Percentiles rank a stretch among this genome's conserved stretches.
These are phyloP conservation scores for Purshia tridentata DNA, from an alignment of 306 rosid genomes.

Conservation along the genomic window DNA sequence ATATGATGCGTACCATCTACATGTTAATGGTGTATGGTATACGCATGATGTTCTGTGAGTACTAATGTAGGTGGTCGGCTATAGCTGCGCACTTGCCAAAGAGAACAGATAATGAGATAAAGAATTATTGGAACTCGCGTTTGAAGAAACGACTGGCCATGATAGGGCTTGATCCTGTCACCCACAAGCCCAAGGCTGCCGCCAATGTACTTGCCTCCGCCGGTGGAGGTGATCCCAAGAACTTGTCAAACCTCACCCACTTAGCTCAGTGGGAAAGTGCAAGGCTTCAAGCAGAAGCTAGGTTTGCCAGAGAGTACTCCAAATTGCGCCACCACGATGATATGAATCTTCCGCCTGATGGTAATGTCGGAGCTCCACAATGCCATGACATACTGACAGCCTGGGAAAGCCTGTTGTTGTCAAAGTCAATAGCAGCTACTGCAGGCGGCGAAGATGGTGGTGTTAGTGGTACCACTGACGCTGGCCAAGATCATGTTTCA, in stretches of 20 bases:
- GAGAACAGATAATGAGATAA: constrained; percentile 28
- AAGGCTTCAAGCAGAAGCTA: constrained; percentile 30
- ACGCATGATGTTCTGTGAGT: no score
- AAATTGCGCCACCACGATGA: background rate
- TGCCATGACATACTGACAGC: constrained; percentile 12
- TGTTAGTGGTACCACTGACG: no score
- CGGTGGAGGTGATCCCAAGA: constrained; percentile 8
- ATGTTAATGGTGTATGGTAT: no score
- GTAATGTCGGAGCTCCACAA: background rate
- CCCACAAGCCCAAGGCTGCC: constrained; percentile 19
- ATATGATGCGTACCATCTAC: no score
- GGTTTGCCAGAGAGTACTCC: constrained; percentile 11
- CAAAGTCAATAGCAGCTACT: background rate
- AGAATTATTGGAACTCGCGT: constrained; percentile 30
- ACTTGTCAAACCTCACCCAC: constrained; percentile 21
- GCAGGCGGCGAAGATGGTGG: background rate
- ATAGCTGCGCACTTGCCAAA: constrained; percentile 24
- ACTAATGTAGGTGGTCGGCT: constrained; percentile 22
- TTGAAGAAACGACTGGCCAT: constrained; percentile 22
- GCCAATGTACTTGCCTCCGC: constrained; percentile 3
- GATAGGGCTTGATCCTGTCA: constrained; percentile 26
- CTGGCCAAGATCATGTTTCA: no score
- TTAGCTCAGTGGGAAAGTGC: constrained; percentile 30
- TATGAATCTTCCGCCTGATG: no score
- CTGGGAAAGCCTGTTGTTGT: constrained; percentile 13